Conservation (phyloP, 2,329 filamentous ascomycete genomes). For the Colletotrichum australisinense region DNA sequence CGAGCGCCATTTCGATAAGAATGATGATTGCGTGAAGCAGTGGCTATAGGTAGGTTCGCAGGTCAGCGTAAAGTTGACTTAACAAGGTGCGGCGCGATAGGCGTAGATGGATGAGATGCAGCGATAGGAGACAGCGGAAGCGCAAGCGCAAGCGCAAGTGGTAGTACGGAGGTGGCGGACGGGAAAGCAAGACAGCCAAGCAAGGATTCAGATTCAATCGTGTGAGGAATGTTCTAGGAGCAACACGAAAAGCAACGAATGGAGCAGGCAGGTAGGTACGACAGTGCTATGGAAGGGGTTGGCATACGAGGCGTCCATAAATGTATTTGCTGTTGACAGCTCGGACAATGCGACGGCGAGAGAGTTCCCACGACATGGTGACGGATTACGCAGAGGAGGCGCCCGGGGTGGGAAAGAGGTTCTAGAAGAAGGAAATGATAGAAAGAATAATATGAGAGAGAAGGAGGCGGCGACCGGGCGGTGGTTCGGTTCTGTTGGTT, state of each 20-base stretch:
- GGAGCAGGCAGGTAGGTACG: not conserved
- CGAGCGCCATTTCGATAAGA: slow-evolving; percentile 87
- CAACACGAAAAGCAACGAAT: not conserved
- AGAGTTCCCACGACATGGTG: slow-evolving; percentile 69
- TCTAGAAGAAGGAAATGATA: not conserved
- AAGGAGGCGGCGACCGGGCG: not conserved
- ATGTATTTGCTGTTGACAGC: slow-evolving; percentile 79
- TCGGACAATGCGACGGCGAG: slow-evolving; percentile 70
- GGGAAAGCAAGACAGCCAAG: slow-evolving; percentile 1
- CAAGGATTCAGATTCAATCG: slow-evolving; percentile 12
- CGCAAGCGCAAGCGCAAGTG: not conserved
- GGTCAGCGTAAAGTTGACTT: slow-evolving; percentile 11
- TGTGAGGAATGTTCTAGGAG: slow-evolving; percentile 11
- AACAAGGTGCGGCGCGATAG: too few relatives aligned
- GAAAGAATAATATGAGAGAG: not conserved
- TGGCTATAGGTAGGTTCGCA: slow-evolving; percentile 67
- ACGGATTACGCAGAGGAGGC: slow-evolving; percentile 37
- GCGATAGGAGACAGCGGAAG: not conserved
- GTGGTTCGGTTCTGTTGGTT: slow-evolving; percentile 4
- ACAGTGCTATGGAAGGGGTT: slow-evolving; percentile 9
- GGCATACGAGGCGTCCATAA: slow-evolving; percentile 77
- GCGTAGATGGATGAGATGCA: not conserved
- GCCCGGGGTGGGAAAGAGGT: slow-evolving; percentile 2
- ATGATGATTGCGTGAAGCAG: slow-evolving; percentile 87
- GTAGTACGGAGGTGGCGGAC: not conserved